phyloP scores from a whole-genome alignment of 2,329 filamentous ascomycete genomes.

The Epichloe amarillans region DNA sequence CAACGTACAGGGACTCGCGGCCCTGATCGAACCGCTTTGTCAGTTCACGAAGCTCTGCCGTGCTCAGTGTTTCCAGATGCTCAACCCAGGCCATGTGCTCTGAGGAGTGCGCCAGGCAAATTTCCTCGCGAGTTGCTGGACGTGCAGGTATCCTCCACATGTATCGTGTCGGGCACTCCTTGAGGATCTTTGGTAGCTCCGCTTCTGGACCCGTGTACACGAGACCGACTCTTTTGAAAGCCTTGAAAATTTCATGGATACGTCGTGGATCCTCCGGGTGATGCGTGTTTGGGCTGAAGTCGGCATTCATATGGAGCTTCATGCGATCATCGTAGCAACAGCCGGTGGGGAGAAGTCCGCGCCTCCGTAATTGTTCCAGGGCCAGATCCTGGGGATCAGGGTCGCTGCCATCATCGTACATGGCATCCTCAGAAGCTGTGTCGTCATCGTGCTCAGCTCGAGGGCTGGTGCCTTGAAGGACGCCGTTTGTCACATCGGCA shows the following conservation, averaged over 20 bases:
- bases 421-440: slow-evolving; percentile 20
- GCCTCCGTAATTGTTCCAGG: slow-evolving; percentile 25
- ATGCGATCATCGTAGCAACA: slow-evolving; percentile 89
- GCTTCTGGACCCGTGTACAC: slow-evolving; percentile 49
- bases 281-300: slow-evolving; percentile 58
- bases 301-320: slow-evolving; percentile 85
- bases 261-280: slow-evolving; percentile 90
- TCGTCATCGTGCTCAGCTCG: slow-evolving; percentile 17
- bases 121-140: slow-evolving; percentile 65
- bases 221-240: slow-evolving; percentile 69
- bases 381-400: slow-evolving; percentile 24
- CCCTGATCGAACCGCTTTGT: slow-evolving; percentile 48
- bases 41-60: slow-evolving; percentile 53
- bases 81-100: slow-evolving; percentile 71
- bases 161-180: slow-evolving; percentile 41
- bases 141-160: slow-evolving; percentile 71
- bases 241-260: slow-evolving; percentile 86
- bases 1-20: slow-evolving; percentile 70
- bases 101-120: slow-evolving; percentile 64
- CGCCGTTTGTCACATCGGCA: slow-evolving; percentile 18
- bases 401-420: slow-evolving; percentile 22
- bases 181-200: slow-evolving; percentile 38
- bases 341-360: slow-evolving; percentile 52
- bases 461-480: slow-evolving; percentile 8
- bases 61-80: slow-evolving; percentile 36